Percentiles rank a stretch among this genome's conserved stretches.
Conservation (phyloP, 202 grass and related monocot species). For the Zoysia matrella region DNA sequence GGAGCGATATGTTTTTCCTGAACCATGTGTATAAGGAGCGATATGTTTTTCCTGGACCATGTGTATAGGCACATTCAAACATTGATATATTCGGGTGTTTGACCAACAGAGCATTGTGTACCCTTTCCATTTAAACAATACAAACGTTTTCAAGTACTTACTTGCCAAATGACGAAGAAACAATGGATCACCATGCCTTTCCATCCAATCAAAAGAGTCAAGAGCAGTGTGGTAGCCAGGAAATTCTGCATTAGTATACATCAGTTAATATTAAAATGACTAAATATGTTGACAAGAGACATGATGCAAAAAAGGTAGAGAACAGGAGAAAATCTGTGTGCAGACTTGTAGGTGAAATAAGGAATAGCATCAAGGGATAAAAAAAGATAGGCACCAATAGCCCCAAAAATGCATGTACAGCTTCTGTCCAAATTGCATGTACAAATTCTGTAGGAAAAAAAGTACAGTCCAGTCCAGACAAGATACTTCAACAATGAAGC, state of each 20-base stretch:
- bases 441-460: background rate
- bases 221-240: constrained; percentile 88
- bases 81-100: constrained; percentile 9
- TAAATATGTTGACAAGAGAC: constrained; percentile 5
- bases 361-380: constrained; percentile 18
- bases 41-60: too few species aligned
- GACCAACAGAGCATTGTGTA: background rate
- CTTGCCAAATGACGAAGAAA: constrained; percentile 93
- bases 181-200: constrained; percentile 80
- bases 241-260: constrained; percentile 72
- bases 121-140: background rate
- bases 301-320: constrained; percentile 3
- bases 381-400: background rate
- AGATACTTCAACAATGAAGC: constrained; percentile 11
- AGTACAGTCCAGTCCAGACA: background rate
- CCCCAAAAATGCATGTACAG: background rate
- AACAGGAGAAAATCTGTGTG: background rate
- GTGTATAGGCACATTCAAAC: constrained; percentile 8
- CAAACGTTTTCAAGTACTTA: constrained; percentile 45
- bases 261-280: constrained; percentile 25
- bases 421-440: background rate
- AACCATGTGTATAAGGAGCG: too few species aligned
- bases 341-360: constrained; percentile 1
- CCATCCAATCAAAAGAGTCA: constrained; percentile 82
- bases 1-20: too few species aligned